Evolutionary conservation across 2,329 filamentous ascomycete genomes (phyloP).

Genomic region (Paecilomyces dactylethromorphus): DNA sequence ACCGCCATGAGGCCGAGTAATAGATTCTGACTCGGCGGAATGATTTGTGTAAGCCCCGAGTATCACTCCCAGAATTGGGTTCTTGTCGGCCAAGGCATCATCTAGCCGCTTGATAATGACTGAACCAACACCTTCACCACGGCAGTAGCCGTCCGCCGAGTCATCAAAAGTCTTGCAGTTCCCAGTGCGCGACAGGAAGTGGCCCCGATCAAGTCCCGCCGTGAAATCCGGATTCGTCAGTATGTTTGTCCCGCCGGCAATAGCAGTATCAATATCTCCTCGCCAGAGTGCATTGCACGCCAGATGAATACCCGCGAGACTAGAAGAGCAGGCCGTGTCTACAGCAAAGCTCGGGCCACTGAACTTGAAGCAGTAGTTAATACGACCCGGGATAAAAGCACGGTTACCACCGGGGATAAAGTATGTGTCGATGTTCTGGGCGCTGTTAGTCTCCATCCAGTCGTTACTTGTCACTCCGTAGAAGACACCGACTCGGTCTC

Average conservation of each 20-base stretch:
- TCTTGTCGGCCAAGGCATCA: constrained; percentile 63
- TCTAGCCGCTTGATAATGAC: constrained; percentile 67
- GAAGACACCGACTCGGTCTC: too few species aligned
- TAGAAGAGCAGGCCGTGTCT: constrained; percentile 67
- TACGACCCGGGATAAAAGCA: neutral
- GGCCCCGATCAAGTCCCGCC: constrained; percentile 60
- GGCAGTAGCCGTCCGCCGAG: constrained; percentile 66
- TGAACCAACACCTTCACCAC: constrained; percentile 63
- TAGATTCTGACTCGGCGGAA: constrained; percentile 68
- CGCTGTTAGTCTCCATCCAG: neutral
- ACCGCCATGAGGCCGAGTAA: constrained; percentile 70
- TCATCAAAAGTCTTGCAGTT: constrained; percentile 69
- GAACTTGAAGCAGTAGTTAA: neutral
- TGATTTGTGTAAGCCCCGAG: constrained; percentile 66
- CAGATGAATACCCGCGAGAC: constrained; percentile 58
- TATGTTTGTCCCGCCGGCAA: neutral
- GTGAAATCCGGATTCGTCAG: constrained; percentile 56
- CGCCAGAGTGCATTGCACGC: constrained; percentile 56
- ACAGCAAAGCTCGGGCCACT: constrained; percentile 38
- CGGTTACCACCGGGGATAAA: neutral
- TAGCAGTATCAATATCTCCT: neutral
- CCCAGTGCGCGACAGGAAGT: constrained; percentile 65
- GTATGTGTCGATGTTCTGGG: neutral
- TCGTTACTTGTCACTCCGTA: neutral
- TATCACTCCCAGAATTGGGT: constrained; percentile 57